Evolutionary conservation across 192 early-diverging fungal species (phyloP), one percentile per base, ranked within the genome.

Genomic region (Phlyctochytrium arcticum): DNA sequence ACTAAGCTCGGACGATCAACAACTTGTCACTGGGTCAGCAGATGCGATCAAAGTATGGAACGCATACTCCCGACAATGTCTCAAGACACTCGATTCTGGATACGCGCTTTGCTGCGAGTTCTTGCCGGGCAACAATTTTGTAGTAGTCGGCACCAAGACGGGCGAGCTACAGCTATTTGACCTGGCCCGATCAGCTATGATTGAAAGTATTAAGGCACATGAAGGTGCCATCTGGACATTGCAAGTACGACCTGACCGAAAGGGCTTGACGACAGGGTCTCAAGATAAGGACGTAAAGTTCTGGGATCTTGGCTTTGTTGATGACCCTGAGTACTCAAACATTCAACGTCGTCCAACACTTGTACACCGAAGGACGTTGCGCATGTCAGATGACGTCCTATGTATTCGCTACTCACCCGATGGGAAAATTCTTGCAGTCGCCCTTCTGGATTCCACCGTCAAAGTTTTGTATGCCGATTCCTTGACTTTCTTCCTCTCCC

Each of bases 281-380:
- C 92, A 89, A 6, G 96, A 98, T 75, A 93, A 96, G 67, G 84
- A 90, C 55, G 93, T 99, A 63, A 97, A 95, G 79, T 98, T 99
- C 70, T 99, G 95, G 95, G 90, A 93, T 72, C 92, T 97, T 72
- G 88, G 88, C 63, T 83, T 95, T 65, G 73, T 89, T 24, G 76
- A 69, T 9, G 81, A 80, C 35, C 75, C 74, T 35, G 63, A 69
- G 32, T 71, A 74, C 24, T n/a, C n/a, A n/a, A n/a, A n/a, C n/a
- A 57, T 46, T 21, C 31, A 39, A 19, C 86, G 87, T 42, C 77
- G 87, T 19, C 79, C 94, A 37, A 89, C 92, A 0, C 77, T 94
- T 58, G 79, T 85, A 34, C 96, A 96, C 54, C 85, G 84, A 62
- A 87, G 94, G 60, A 96, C 95, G 8, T 81, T 99, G 34, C 91